These are phyloP conservation scores for Cordyceps militaris DNA, from an alignment of 2,329 filamentous ascomycete genomes.

Conservation along the genomic window DNA sequence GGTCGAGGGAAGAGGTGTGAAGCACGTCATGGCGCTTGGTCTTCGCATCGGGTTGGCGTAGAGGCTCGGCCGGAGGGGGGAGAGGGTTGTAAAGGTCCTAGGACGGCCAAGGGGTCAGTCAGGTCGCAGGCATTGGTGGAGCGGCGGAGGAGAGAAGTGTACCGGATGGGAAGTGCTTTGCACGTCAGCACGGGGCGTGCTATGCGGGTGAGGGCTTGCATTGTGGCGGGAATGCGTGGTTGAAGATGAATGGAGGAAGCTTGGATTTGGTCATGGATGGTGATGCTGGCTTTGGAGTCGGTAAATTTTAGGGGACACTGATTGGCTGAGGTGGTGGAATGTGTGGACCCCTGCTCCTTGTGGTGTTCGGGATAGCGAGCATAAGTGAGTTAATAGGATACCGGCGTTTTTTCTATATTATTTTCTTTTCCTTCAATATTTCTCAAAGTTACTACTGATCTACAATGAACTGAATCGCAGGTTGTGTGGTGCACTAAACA, in stretches of 20 bases:
- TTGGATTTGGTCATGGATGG: background rate
- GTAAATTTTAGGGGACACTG: background rate
- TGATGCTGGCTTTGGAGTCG: conserved; percentile 2
- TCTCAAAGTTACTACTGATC: too few species aligned
- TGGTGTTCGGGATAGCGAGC: background rate
- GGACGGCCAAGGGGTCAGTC: background rate
- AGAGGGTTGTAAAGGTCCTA: conserved; percentile 43
- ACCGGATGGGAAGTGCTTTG: conserved; percentile 6
- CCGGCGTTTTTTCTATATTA: background rate
- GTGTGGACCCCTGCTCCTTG: background rate
- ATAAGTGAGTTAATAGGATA: background rate
- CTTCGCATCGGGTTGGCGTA: conserved; percentile 24
- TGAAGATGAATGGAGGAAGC: background rate
- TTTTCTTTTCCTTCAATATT: too few species aligned
- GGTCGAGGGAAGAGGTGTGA: conserved; percentile 23
- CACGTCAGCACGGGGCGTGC: conserved; percentile 7
- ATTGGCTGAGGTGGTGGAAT: background rate
- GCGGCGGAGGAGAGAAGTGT: background rate
- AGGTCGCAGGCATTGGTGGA: background rate
- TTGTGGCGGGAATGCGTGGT: background rate
- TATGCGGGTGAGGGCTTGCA: conserved; percentile 9
- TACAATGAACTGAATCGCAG: too few species aligned
- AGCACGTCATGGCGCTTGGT: conserved; percentile 23
- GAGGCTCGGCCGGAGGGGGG: conserved; percentile 42
- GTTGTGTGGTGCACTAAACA: too few species aligned